Conservation (phyloP, 768 basidiomycete species). For the Trametes gibbosa region DNA sequence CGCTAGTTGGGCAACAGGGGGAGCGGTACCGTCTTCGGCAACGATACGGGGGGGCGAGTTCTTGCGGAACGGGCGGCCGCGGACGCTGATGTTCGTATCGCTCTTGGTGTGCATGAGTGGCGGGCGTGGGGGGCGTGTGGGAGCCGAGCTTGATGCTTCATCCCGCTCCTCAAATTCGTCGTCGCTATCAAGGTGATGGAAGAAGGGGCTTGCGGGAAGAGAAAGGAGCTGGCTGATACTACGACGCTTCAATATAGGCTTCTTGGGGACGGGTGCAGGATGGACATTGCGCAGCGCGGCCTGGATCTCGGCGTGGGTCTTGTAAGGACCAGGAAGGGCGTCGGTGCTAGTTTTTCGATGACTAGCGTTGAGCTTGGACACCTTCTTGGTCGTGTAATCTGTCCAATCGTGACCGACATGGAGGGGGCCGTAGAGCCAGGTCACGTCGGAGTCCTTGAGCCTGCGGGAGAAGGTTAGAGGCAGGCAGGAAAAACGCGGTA, state of each 20-base stretch:
- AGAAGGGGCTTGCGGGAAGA: constrained; percentile 26
- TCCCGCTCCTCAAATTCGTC: constrained; percentile 10
- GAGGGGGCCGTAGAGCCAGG: constrained; percentile 97
- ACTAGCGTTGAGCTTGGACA: constrained; percentile 30
- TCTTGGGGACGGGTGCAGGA: constrained; percentile 35
- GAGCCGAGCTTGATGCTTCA: background rate
- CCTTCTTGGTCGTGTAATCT: constrained; percentile 55
- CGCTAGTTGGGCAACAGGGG: background rate
- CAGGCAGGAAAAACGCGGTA: constrained; percentile 12
- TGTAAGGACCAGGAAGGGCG: constrained; percentile 34
- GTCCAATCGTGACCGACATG: constrained; percentile 91
- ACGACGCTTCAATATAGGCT: constrained; percentile 95
- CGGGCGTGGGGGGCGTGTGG: constrained; percentile 61
- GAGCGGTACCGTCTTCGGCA: constrained; percentile 26
- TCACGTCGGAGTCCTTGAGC: constrained; percentile 99
- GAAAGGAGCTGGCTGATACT: constrained; percentile 84
- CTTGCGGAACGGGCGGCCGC: constrained; percentile 51
- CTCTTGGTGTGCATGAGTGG: constrained; percentile 79
- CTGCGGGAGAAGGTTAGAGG: constrained; percentile 41
- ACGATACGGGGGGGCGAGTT: constrained; percentile 70
- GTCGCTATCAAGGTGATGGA: constrained; percentile 19
- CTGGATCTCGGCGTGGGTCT: background rate
- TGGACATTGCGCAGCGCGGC: constrained; percentile 7
- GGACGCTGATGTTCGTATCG: constrained; percentile 67
- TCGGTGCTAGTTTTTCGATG: constrained; percentile 37